Evolutionary conservation across 225 moss, liverwort and hornwort genomes (phyloP).

Genomic region (Sphagnum contortum): DNA sequence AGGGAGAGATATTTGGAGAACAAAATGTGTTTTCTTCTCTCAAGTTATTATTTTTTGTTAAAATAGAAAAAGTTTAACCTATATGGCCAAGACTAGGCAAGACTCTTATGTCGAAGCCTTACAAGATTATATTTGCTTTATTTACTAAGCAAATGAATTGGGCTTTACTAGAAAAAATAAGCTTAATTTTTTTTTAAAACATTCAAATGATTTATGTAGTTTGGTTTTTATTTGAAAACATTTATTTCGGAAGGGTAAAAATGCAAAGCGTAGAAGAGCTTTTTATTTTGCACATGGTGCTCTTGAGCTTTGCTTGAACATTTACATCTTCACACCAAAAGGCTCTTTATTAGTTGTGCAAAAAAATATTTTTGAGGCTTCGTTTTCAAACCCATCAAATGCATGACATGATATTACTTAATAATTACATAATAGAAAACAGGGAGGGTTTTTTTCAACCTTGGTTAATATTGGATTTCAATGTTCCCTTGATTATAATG

Average conservation of each 20-base stretch:
- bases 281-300: not conserved
- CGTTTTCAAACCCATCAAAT: not conserved
- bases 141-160: not conserved
- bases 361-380: not conserved
- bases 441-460: no score
- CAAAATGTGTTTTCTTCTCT: conserved; percentile 19
- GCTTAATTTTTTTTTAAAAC: not conserved
- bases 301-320: not conserved
- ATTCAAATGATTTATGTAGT: not conserved
- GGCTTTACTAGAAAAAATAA: not conserved
- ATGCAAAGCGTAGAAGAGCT: not conserved
- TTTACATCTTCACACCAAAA: no score
- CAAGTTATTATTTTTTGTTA: not conserved
- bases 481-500: no score
- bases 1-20: conserved; percentile 17
- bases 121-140: not conserved
- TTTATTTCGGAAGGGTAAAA: not conserved
- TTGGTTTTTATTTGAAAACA: not conserved
- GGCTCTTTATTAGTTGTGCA: not conserved
- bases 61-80: no score
- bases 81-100: no score
- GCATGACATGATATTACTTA: not conserved
- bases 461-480: no score
- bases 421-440: not conserved
- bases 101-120: not conserved